Conservation (phyloP, 2,329 filamentous ascomycete species). For the Apiospora phragmitis region DNA sequence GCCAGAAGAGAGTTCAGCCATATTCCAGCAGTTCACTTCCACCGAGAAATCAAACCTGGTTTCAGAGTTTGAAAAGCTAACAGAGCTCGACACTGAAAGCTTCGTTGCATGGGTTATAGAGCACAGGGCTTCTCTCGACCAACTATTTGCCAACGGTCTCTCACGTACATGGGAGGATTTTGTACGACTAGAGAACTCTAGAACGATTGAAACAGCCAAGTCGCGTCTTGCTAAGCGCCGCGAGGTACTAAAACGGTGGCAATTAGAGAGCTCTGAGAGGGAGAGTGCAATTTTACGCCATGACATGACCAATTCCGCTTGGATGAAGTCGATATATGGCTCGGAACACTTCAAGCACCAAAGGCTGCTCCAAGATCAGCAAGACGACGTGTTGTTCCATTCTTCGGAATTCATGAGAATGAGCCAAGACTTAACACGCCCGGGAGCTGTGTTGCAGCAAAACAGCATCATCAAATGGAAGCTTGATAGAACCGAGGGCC, state of each 20-base stretch:
- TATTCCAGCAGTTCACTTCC: constrained; percentile 72
- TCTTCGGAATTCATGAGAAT: constrained; percentile 75
- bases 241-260: constrained; percentile 82
- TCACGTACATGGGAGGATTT: constrained; percentile 88
- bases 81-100: constrained; percentile 83
- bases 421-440: constrained; percentile 73
- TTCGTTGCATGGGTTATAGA: constrained; percentile 89
- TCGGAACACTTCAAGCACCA: constrained; percentile 93
- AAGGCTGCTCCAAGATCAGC: constrained; percentile 84
- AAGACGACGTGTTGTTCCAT: constrained; percentile 82
- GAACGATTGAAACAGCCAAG: constrained; percentile 74
- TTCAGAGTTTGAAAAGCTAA: constrained; percentile 78
- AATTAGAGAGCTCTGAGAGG: constrained; percentile 63
- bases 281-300: constrained; percentile 79
- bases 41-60: constrained; percentile 71
- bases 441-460: constrained; percentile 78
- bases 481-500: constrained; percentile 90
- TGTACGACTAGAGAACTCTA: constrained; percentile 77
- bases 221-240: constrained; percentile 71
- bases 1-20: constrained; percentile 73
- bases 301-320: constrained; percentile 82
- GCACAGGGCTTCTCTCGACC: constrained; percentile 75
- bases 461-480: constrained; percentile 74
- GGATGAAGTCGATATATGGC: constrained; percentile 93
- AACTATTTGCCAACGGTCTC: constrained; percentile 78